Percentiles rank a stretch among this genome's conserved stretches.
Evolutionary conservation across 2,329 filamentous ascomycete species (phyloP).

Genomic region (Cladophialophora carrionii): DNA sequence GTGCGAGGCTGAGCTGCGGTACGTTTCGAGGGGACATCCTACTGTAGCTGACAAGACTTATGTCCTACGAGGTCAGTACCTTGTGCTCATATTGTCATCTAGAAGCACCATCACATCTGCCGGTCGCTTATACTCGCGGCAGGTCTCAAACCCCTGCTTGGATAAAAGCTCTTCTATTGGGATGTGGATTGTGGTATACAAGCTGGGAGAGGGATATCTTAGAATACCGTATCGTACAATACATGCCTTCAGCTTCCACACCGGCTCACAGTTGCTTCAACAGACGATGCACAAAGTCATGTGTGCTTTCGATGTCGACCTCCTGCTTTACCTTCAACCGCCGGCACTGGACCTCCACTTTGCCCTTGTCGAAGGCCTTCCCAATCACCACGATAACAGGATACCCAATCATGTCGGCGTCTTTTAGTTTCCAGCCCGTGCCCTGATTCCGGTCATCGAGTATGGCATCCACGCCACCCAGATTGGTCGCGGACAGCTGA

Average conservation of each 20-base stretch:
- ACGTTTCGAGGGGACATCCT: not conserved
- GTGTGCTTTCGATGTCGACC: conserved; percentile 58
- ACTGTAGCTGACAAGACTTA: not conserved
- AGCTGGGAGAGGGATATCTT: conserved; percentile 25
- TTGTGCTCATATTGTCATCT: not conserved
- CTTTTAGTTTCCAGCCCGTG: conserved; percentile 82
- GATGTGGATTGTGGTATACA: not conserved
- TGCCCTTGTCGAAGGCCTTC: conserved; percentile 63
- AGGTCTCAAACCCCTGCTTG: not conserved
- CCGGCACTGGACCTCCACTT: conserved; percentile 78
- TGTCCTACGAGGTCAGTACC: not conserved
- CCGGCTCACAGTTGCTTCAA: conserved; percentile 56
- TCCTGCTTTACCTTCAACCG: conserved; percentile 65
- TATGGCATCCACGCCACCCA: conserved; percentile 61
- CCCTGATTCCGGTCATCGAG: conserved; percentile 72
- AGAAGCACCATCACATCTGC: not conserved
- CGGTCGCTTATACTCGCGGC: not conserved
- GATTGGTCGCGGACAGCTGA: conserved; percentile 46
- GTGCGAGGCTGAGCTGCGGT: not conserved
- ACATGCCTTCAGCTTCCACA: not conserved
- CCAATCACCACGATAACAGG: conserved; percentile 82
- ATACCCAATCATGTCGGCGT: conserved; percentile 88
- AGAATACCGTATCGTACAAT: conserved; percentile 9
- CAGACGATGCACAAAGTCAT: conserved; percentile 52
- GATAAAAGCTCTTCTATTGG: not conserved